A percentile compares a stretch with the other conserved stretches of the same genome.
These are phyloP conservation scores for Diplocarpon mali DNA, from an alignment of 2,329 filamentous ascomycete species.

Conservation along the genomic window DNA sequence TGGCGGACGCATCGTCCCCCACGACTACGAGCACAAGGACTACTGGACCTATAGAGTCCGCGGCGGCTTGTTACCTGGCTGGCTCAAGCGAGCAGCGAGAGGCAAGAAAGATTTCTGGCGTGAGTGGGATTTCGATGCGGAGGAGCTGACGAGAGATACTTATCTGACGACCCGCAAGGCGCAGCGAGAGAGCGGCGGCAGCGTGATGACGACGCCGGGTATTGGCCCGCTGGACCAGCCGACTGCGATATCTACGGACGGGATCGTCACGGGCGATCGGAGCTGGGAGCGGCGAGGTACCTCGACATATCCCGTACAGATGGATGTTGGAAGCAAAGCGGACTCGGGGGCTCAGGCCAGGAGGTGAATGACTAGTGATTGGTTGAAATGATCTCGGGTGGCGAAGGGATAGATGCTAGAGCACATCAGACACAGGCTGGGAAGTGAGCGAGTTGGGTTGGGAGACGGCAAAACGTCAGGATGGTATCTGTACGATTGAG, in stretches of 20 bases:
- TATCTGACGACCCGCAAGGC: constrained; percentile 7
- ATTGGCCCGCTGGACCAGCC: neutral
- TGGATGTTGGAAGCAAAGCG: neutral
- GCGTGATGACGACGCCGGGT: constrained; percentile 4
- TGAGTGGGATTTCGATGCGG: constrained; percentile 14
- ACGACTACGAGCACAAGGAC: constrained; percentile 67
- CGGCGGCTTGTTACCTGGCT: constrained; percentile 64
- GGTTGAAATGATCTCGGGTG: neutral
- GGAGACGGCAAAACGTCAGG: too few species aligned
- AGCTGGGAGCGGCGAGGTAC: constrained; percentile 4
- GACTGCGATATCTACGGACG: constrained; percentile 1
- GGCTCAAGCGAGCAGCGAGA: constrained; percentile 50
- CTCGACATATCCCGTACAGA: neutral
- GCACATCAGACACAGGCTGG: neutral
- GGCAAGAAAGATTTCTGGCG: constrained; percentile 29
- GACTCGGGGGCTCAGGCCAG: neutral
- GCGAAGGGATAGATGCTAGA: neutral
- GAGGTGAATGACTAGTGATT: neutral
- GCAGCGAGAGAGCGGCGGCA: constrained; percentile 6
- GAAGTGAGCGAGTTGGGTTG: too few species aligned
- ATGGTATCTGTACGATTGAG: too few species aligned
- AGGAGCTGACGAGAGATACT: constrained; percentile 10
- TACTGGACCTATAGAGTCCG: constrained; percentile 69
- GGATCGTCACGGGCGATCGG: constrained; percentile 5
- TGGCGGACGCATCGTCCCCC: constrained; percentile 59